Percentiles rank a stretch among this genome's conserved stretches.
phyloP scores from a whole-genome alignment of 2,329 filamentous ascomycete species.

The Pestalotiopsis sp. region DNA sequence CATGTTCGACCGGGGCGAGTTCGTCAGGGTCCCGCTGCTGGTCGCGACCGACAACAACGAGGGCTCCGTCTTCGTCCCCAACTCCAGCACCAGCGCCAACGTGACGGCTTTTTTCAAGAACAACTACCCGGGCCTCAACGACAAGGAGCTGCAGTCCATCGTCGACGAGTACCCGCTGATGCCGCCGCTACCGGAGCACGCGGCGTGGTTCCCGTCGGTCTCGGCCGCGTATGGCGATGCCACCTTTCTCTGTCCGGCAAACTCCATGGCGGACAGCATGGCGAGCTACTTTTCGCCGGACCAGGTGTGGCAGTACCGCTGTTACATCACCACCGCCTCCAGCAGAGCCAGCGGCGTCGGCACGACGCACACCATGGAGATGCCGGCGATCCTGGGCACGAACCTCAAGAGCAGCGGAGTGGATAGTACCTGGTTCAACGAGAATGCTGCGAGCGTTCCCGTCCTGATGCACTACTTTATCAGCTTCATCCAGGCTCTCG shows the following conservation, averaged over 20 bases:
- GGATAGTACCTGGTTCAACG: neutral
- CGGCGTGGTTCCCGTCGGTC: slow-evolving; percentile 39
- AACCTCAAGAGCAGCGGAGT: neutral
- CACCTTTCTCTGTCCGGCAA: slow-evolving; percentile 44
- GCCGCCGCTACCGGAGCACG: slow-evolving; percentile 37
- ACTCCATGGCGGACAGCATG: slow-evolving; percentile 59
- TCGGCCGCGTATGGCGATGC: slow-evolving; percentile 49
- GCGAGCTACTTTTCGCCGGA: slow-evolving; percentile 29
- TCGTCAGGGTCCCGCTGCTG: slow-evolving; percentile 52
- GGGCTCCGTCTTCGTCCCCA: slow-evolving; percentile 58
- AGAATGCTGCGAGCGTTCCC: slow-evolving; percentile 11
- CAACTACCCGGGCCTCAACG: slow-evolving; percentile 43
- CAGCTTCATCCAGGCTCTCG: slow-evolving; percentile 16
- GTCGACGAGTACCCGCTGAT: slow-evolving; percentile 40
- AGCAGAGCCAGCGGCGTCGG: slow-evolving; percentile 56
- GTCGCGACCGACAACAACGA: slow-evolving; percentile 61
- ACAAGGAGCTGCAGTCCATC: slow-evolving; percentile 52
- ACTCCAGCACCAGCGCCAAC: slow-evolving; percentile 43
- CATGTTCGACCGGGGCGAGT: slow-evolving; percentile 45
- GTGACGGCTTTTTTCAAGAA: slow-evolving; percentile 47
- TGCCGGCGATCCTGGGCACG: slow-evolving; percentile 64
- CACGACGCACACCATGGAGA: slow-evolving; percentile 66
- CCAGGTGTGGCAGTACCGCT: slow-evolving; percentile 67
- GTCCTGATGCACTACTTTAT: slow-evolving; percentile 20
- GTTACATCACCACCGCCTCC: slow-evolving; percentile 61